phyloP scores from a whole-genome alignment of 257 asterid species.

The Solanum verrucosum region DNA sequence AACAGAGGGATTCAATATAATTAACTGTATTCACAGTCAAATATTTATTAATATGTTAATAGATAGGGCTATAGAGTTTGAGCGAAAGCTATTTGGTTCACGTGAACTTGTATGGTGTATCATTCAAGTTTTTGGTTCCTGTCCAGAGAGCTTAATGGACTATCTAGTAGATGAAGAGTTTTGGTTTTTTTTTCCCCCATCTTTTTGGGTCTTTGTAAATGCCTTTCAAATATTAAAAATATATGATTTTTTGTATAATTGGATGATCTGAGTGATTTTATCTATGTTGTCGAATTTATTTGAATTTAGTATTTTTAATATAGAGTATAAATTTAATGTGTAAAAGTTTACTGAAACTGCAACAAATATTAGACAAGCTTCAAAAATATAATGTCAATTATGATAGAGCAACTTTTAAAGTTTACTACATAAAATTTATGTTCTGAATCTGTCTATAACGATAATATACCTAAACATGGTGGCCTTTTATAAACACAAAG shows the following conservation, averaged over 20 bases:
- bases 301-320: no score
- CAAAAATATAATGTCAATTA: no score
- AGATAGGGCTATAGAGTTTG: not conserved
- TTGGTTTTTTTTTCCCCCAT: no score
- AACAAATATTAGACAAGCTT: not conserved
- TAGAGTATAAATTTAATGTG: no score
- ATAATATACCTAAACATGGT: no score
- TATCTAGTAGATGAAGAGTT: not conserved
- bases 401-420: no score
- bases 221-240: not conserved
- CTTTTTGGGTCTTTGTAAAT: not conserved
- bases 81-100: fast-evolving
- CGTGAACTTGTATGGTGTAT: not conserved
- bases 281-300: no score
- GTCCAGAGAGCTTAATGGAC: not conserved
- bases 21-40: fast-evolving
- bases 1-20: fast-evolving
- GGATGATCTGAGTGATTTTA: not conserved
- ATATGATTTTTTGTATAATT: not conserved
- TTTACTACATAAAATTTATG: no score
- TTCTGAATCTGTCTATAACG: no score
- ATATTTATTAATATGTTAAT: not conserved
- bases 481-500: no score
- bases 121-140: not conserved
- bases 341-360: not conserved